Evolutionary conservation across 192 early-diverging fungal genomes (phyloP), one percentile per base, ranked within the genome.

Genomic region (Jimgerdemannia lactiflua): DNA sequence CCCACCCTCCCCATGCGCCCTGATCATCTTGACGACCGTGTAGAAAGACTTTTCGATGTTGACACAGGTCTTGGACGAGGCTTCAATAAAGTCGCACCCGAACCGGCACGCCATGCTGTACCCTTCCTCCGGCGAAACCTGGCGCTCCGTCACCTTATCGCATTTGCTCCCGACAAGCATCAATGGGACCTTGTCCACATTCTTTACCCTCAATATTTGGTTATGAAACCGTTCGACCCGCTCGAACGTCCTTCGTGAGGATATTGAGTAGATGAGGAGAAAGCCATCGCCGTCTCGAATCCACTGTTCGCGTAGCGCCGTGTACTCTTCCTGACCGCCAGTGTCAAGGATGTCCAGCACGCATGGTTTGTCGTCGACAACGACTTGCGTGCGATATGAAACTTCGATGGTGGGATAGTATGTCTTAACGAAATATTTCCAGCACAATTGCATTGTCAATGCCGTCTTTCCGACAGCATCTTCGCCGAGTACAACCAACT

Each of bases 401-500:
- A 98, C 98, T 84, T 99, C 98, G 74, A 97, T 99, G 7, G 98
- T 99, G 67, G 98, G 98, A 86, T 98, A 96, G 78, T 98, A 99
- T 78, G 95, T 98, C 87, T 93, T 65, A 49, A 59, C 4, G 41
- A 43, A 39, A 11, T 7, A 54, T 54, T 11, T 54, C 49, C 49
- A 54, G n/a, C 49, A 54, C 4, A 54, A 11, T 11, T 54, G 49
- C 4, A 7, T 54, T 54, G 11, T 11, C 49, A 54, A 7, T 54
- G 49, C 49, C 11, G 49, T 7, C 49, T 54, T 54, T 54, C 49
- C 49, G 49, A 54, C 49, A 54, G 4, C 49, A 7, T 54, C 11
- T 7, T 54, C 4, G 11, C 49, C 49, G 11, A 54, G 11, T 54
- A 54, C n/a, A n/a, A n/a, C n/a, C n/a, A n/a, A n/a, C n/a, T n/a